Evolutionary conservation across 2,329 filamentous ascomycete genomes (phyloP), one percentile per base, ranked within the genome.

Genomic region (Monilinia polystroma): DNA sequence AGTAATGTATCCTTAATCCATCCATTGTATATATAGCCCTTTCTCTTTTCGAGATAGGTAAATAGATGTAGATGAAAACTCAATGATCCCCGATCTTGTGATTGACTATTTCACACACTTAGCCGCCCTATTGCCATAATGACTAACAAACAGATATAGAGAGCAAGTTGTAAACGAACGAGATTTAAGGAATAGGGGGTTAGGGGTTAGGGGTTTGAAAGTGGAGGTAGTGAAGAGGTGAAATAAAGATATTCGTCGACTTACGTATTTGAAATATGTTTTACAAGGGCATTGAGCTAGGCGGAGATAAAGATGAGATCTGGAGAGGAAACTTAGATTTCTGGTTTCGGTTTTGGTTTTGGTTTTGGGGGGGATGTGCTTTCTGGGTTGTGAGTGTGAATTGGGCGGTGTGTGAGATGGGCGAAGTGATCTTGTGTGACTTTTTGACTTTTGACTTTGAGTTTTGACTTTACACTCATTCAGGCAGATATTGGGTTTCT

Each of bases 121-220:
- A 35, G 32, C 32, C 5, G 32, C 82, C 35, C 81, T 82, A 67
- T 84, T 83, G 29, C 81, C 83, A 74, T 84, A 84, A 66, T 80
- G 74, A 72, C 84, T 81, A 11, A 83, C 69, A 41, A 80, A 77
- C 71, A 74, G 14, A 43, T 43, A 0, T 57, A n/a, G n/a, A 43
- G 12, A 18, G 55, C n/a, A 41, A 38, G 41, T 26, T 4, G 16
- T 16, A 58, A 8, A 58, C 38, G 38, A 11, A 14, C 4, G 16
- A 58, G 41, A 8, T 18, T 6, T 45, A 23, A 52, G 16, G 16
- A 3, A 1, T 8, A 29, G 8, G 38, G 16, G 7, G 55, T 6
- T 23, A 29, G 38, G 16, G 7, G 55, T 6, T 23, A 29, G 38
- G 4, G 43, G 20, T 8, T 58, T 70, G 6, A 81, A 76, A 41